Evolutionary conservation across 495 filamentous ascomycete genomes (phyloP), one percentile per base, ranked within the genome.

Genomic region (Neurospora sp.): DNA sequence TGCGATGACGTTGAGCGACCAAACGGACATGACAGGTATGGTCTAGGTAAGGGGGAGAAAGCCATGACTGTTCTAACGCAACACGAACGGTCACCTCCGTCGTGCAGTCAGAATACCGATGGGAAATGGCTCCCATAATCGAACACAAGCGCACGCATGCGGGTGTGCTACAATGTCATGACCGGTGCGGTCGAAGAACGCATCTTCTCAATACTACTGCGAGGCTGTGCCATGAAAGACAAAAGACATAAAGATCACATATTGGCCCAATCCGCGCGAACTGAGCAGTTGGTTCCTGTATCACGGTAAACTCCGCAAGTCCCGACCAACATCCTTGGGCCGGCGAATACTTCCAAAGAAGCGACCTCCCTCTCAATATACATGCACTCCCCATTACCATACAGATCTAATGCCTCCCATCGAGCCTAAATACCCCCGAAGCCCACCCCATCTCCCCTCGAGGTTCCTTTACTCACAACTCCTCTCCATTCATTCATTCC

Each of bases 101-200:
- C 27, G 10, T 14, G 1, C 53, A 2, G 7, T 18, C 7, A 35
- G 35, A 5, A 35, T 35, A 5, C 4, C 6, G 10, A 61, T 61
- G 6, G 0, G 10, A 9, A 59, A 3, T 31, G 0, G 14, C 7
- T 35, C 27, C 22, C 12, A 18, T 18, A 0, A 35, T 0, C 27
- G 22, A 8, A 18, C 12, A 61, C 27, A 61, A 61, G 53, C 27
- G 53, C 27, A 14, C 22, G 7, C 53, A 27, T 48, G 22, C 9
- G 45, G n/a, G 27, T 27, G 27, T 27, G 27, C 27, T 27, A 27
- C 27, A 27, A 27, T 27, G 27, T 27, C 27, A 27, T 27, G 27
- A 27, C 27, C 27, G 27, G 27, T 27, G 27, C 27, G 4, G 20
- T 27, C 53, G 22, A 16, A 61, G 22, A 61, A 31, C 5, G 12